These are phyloP conservation scores for Magnaporthiopsis rhizophila DNA, from an alignment of 2,329 filamentous ascomycete genomes.

Conservation along the genomic window DNA sequence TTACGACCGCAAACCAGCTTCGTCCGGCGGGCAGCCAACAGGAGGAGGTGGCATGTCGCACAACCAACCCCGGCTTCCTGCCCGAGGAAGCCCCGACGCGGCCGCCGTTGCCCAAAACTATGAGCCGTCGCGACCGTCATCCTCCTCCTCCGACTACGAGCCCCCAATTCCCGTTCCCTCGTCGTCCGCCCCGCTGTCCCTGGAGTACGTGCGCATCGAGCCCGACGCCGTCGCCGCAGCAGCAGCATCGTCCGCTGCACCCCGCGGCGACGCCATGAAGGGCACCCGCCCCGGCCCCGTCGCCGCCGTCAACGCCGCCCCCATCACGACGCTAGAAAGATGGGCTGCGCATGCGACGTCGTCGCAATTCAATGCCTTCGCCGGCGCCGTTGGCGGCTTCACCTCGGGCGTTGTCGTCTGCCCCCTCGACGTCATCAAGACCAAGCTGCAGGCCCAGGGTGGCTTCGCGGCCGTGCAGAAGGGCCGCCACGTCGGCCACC, in stretches of 20 bases:
- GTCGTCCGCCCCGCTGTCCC: not conserved
- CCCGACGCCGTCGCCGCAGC: not conserved
- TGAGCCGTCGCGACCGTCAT: slow-evolving; percentile 1
- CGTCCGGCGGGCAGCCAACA: not conserved
- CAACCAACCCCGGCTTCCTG: slow-evolving; percentile 4
- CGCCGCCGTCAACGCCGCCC: no score
- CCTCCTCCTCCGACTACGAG: slow-evolving; percentile 4
- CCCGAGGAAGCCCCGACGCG: slow-evolving; percentile 1
- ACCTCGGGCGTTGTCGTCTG: slow-evolving; percentile 93
- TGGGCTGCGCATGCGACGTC: slow-evolving; percentile 51
- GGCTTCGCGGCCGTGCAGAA: slow-evolving; percentile 56
- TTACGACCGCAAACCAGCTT: not conserved
- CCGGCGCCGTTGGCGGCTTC: slow-evolving; percentile 83
- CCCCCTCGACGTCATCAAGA: slow-evolving; percentile 98
- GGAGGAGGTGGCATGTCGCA: slow-evolving; percentile 6
- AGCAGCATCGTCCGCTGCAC: not conserved
- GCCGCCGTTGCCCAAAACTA: slow-evolving; percentile 3
- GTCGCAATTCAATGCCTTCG: slow-evolving; percentile 69
- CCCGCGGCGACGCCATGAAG: slow-evolving; percentile 14
- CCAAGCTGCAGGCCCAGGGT: slow-evolving; percentile 91
- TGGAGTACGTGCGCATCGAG: slow-evolving; percentile 1
- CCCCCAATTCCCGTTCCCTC: not conserved
- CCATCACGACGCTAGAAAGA: slow-evolving; percentile 39
- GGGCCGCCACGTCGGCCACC: slow-evolving; percentile 39
- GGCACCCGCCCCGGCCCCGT: slow-evolving; percentile 14